Conservation (phyloP, 306 rosid genomes). For the Pueraria montana region DNA sequence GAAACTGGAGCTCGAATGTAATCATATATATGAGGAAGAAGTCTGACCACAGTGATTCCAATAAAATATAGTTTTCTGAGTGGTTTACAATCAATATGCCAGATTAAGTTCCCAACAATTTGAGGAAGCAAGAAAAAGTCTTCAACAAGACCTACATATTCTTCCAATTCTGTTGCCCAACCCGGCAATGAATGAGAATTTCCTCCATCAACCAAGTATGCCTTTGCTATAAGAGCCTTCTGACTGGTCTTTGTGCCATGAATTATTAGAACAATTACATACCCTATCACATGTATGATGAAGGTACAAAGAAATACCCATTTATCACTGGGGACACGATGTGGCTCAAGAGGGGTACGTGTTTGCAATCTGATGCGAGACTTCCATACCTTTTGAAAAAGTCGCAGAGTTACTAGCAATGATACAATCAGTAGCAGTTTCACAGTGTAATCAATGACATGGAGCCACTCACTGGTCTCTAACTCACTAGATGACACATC, state of each 20-base stretch:
- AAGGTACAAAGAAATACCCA: constrained; percentile 65
- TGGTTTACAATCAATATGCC: constrained; percentile 83
- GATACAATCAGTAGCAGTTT: constrained; percentile 81
- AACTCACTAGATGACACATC: constrained; percentile 61
- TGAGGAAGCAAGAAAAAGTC: constrained; percentile 94
- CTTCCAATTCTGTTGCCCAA: constrained; percentile 81
- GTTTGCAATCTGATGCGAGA: constrained; percentile 75
- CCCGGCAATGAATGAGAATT: constrained; percentile 50
- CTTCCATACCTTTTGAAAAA: constrained; percentile 95
- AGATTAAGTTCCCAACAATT: constrained; percentile 78
- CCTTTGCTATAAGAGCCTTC: constrained; percentile 52
- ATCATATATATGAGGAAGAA: constrained; percentile 89
- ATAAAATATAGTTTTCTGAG: constrained; percentile 81
- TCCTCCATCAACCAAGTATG: constrained; percentile 37
- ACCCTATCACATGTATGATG: constrained; percentile 70
- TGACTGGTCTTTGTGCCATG: constrained; percentile 58
- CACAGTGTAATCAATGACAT: constrained; percentile 73
- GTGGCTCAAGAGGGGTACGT: constrained; percentile 67
- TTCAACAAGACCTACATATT: constrained; percentile 87
- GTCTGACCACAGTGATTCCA: constrained; percentile 84
- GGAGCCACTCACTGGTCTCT: constrained; percentile 66
- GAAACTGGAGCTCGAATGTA: constrained; percentile 66
- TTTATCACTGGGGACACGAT: constrained; percentile 75
- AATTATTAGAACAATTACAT: constrained; percentile 61
- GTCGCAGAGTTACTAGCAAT: constrained; percentile 78